phyloP scores from a whole-genome alignment of 805 yeast species.

The Suhomyces kilbournensis region DNA sequence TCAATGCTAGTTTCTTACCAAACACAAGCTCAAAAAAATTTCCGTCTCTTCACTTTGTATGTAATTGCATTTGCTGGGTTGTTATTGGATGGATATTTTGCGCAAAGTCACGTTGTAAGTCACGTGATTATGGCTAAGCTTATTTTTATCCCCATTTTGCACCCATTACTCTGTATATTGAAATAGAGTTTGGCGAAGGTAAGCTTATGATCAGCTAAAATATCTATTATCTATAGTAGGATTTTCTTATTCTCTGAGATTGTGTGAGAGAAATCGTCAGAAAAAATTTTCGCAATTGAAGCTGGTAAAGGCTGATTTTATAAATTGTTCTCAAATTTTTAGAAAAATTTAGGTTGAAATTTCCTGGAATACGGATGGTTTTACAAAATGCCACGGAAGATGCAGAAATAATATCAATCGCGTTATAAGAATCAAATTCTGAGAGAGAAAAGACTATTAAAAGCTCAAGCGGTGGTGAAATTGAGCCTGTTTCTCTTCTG shows the following conservation, averaged over 20 bases:
- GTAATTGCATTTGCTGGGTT: conserved; percentile 15
- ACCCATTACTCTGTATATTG: not conserved
- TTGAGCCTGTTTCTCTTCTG: not conserved
- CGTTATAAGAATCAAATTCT: not conserved
- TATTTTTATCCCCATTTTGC: not conserved
- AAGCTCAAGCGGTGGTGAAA: not conserved
- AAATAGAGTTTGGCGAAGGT: not conserved
- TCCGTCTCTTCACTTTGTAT: conserved; percentile 4
- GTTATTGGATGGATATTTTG: conserved; percentile 11
- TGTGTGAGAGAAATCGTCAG: not conserved
- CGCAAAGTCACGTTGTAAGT: not conserved
- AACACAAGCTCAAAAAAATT: conserved; percentile 1
- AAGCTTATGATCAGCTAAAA: not conserved
- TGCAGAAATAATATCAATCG: not conserved
- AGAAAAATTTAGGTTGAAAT: too few species aligned
- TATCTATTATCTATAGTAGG: too few species aligned
- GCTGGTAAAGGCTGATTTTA: too few species aligned
- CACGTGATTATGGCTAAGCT: not conserved
- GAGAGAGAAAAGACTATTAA: not conserved
- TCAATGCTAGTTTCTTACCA: not conserved
- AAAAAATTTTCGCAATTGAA: too few species aligned
- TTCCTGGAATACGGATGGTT: not conserved
- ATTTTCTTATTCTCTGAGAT: too few species aligned
- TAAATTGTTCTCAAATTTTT: too few species aligned
- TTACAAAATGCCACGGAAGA: not conserved